Evolutionary conservation across 2,329 filamentous ascomycete genomes (phyloP).

Genomic region (Colletotrichum sojae): DNA sequence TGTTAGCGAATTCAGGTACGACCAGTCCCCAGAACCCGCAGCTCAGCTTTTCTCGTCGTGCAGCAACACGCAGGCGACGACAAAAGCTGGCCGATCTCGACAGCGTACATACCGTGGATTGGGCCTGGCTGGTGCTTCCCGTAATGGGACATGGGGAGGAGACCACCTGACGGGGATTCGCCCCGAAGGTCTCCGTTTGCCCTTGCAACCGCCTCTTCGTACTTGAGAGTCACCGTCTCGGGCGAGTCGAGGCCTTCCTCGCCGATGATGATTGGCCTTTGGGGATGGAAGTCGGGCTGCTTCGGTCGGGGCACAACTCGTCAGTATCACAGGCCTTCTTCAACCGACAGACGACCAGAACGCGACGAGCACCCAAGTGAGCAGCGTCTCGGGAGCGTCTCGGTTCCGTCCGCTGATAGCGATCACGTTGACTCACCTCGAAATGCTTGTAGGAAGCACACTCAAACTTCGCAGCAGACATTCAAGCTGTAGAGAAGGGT

Average conservation of each 20-base stretch:
- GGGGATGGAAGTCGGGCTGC: slow-evolving; percentile 68
- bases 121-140: slow-evolving; percentile 85
- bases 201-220: slow-evolving; percentile 69
- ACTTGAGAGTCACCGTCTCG: slow-evolving; percentile 68
- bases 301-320: slow-evolving; percentile 31
- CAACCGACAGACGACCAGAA: slow-evolving; percentile 13
- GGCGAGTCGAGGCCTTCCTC: slow-evolving; percentile 71
- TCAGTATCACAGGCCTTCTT: slow-evolving; percentile 43
- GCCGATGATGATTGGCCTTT: slow-evolving; percentile 69
- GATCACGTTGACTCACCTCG: slow-evolving; percentile 64
- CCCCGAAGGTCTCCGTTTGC: slow-evolving; percentile 67
- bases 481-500: slow-evolving; percentile 60
- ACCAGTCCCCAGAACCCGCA: neutral
- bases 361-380: slow-evolving; percentile 34
- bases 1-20: slow-evolving; percentile 2
- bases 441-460: slow-evolving; percentile 71
- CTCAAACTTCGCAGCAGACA: slow-evolving; percentile 71
- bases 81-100: too few relatives aligned
- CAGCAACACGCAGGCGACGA: too few relatives aligned
- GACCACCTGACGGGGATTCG: slow-evolving; percentile 68
- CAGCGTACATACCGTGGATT: slow-evolving; percentile 80
- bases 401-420: slow-evolving; percentile 15
- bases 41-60: too few relatives aligned
- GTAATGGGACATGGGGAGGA: slow-evolving; percentile 81
- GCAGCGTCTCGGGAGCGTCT: slow-evolving; percentile 49